Evolutionary conservation across 305 asterid genomes (phyloP), one percentile per base, ranked within the genome.

Genomic region (Caryopteris hybrid): DNA sequence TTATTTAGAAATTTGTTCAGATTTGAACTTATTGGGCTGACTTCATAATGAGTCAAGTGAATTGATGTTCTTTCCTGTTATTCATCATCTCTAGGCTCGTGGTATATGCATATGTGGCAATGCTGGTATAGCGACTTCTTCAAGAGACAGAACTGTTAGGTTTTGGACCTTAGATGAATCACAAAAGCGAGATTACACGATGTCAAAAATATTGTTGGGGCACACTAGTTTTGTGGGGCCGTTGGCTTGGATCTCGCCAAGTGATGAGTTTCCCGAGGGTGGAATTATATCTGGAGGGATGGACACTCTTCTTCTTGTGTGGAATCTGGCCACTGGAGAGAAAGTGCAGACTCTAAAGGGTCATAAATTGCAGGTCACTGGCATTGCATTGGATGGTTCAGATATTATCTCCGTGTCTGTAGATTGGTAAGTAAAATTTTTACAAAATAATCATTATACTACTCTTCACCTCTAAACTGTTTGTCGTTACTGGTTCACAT

Each of bases 171-270:
- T 80, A 27, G 91, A 87, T 68, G 85, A 75, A 61, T 77, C 88
- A 11, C 81, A 81, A 61, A 78, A 82, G 61, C 84, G 87, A 38
- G 88, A 73, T 23, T 91, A 75, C 74, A 51, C 77, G 25, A 64
- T 74, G 64, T 91, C 96, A 1, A 91, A 87, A 73, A 87, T 91
- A 74, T 74, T 94, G 52, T 56, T 91, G 74, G 97, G 99, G 18
- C 99, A 94, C 75, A 89, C 95, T 63, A 91, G 97, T 75, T 94
- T 94, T 60, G 99, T 91, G 64, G 99, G 97, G 54, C 99, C 99
- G 2, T 53, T 94, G 82, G 85, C 90, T 46, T 94, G 99, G 97
- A 68, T 94, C 71, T 72, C 91, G 0, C 96, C 96, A 0, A 78
- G 53, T 43, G 95, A 85, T 53, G 96, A 89, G 80, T 78, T 87